Evolutionary conservation across 176 grass and related monocot species (phyloP), one percentile per base, ranked within the genome.

Genomic region (Oryza brachyantha): DNA sequence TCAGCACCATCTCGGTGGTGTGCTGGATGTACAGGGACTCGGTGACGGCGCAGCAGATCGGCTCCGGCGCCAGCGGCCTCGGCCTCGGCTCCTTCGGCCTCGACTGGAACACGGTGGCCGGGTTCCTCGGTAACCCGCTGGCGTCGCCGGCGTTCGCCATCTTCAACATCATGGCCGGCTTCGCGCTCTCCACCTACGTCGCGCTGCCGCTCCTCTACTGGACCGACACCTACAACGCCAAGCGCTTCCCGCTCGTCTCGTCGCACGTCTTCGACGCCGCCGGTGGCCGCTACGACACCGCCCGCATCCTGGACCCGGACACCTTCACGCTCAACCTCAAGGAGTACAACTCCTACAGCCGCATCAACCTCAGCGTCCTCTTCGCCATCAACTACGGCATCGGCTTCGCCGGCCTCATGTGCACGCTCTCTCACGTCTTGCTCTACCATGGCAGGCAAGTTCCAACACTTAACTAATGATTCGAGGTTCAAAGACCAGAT

Each of bases 41-140:
- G 0, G 84, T 92, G 5, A 84, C 79, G 0, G 90, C 88, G 32
- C 93, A 93, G 39, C 90, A 97, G 84, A 86, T 97, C 45, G 90
- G 93, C 0, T 97, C 90, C 0, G 90, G 93, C 12, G 63, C 84
- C 0, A 29, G 76, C 10, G 93, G 93, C 14, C 81, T 96, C 11
- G 90, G 93, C 65, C 66, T 96, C 8, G 93, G 93, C 2, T 88
- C 93, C 5, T 90, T 96, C 66, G 87, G 81, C 10, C 70, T 96
- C 8, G 90, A 96, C 70, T 92, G 93, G 93, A 68, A 78, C 45
- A 88, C 90, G 1, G 74, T 88, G 6, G 65, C 82, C 3, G 75
- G 87, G 0, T 96, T 90, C 70, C 73, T 92, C 0, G 90, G 90
- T 39, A 90, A 58, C 64, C 93, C 93, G 8, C 72, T 92, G 60